Base-by-base conservation (phyloP, 345 rosid genomes). In the Adansonia digitata region DNA sequence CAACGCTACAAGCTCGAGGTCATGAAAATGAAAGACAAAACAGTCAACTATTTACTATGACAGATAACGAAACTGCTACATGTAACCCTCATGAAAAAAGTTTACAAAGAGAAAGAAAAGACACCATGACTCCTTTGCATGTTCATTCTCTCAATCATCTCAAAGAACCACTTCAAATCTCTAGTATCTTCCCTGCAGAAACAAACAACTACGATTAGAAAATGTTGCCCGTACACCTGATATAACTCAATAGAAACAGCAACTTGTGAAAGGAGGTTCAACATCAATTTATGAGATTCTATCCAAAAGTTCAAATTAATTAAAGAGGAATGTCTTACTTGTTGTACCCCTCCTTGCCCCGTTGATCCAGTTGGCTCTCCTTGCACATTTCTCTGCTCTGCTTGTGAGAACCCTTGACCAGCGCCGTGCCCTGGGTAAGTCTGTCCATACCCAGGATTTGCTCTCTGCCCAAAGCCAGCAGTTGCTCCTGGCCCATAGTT, bases 161-260 rank as follows among this genome's bases (percentile, higher is more conserved):
- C 26, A 59, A n/a, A 45, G 15, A 43, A 15, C 35, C 56, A n/a
- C 20, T 56, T 22, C 22, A 34, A 46, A 14, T 51, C 29, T 20
- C 76, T 72, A 82, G 31, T 56, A 77, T 56, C 81, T 75, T 71
- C 81, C 85, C 91, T 84, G 86, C 84, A 84, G 7, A 77, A 57
- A n/a, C 59, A 52, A 70, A 52, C 29, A 43, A 35, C 20, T 29
- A 0, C 26, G 5, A 14, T 60, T 65, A 75, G 13, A 18, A 10
- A 34, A 74, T 31, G 37, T 1, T 64, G 20, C 31, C 14, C n/a
- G 12, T 67, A 22, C 42, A 27, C 20, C 42, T 48, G 20, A 43
- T 35, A 40, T 0, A 39, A 15, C 26, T 18, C 68, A 35, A 14
- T 43, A 2, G 27, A 35, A 42, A 51, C 17, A 3, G 31, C 10